Evolutionary conservation across 495 filamentous ascomycete species (phyloP), one percentile per base, ranked within the genome.

Genomic region (Massariosphaeria phaeospora): DNA sequence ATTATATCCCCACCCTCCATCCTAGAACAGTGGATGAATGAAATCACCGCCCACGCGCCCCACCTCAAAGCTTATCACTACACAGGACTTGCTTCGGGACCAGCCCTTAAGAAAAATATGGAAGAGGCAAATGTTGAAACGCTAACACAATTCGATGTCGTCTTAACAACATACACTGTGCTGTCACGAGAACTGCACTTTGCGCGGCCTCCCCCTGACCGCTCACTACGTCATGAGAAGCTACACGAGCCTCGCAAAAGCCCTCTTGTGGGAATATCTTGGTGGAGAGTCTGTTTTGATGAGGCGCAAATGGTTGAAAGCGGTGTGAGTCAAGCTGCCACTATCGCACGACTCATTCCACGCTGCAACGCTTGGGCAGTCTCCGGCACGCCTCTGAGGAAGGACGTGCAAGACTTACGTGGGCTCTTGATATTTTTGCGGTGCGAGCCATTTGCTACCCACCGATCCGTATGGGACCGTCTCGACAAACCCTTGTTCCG

Each of bases 281-380:
- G 93, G 91, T 96, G 90, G 89, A 79, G 93, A 25, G 82, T 96
- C 1, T 91, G 89, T 55, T 78, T 96, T 2, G 93, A 98, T 65
- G 93, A 96, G 68, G 93, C 90, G 2, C 93, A 98, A 66, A 95
- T 95, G 86, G 79, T 96, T 29, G 91, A 95, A 51, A 89, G 80
- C 55, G 89, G 88, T 43, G 81, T 91, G 7, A 91, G 81, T 65
- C 84, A 86, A 51, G 87, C 91, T 13, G 89, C 93, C 1, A 79
- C 77, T 55, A 79, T 96, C 27, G 90, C 91, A 15, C 75, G 82
- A 23, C 68, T 83, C 18, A 87, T 98, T 55, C 89, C 91, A 47
- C 77, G 91, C 21, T 67, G 86, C 53, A 91, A 93, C 70, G 82
- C 89, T 9, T 96, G 93, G 93, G 88, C 82, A 23, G 81, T 98